Conservation (phyloP, 2,329 filamentous ascomycete species). For the Furcasterigmium sp. region DNA sequence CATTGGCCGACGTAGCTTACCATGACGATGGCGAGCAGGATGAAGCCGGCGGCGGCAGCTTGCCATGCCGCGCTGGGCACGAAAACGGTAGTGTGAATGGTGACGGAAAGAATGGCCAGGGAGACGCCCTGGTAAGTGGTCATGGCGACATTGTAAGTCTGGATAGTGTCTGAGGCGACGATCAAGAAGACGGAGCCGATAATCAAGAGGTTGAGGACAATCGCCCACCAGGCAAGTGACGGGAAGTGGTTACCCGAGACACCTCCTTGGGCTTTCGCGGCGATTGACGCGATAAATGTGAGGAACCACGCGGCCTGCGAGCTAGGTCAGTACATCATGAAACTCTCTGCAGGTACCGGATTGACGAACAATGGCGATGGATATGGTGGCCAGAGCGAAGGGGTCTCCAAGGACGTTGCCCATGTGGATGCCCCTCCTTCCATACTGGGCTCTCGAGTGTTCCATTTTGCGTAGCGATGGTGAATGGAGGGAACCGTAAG, state of each 20-base stretch:
- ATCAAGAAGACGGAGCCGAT: slow-evolving; percentile 77
- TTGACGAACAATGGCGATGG: slow-evolving; percentile 69
- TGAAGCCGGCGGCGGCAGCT: slow-evolving; percentile 87
- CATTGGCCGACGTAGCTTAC: no score
- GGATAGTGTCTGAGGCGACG: slow-evolving; percentile 75
- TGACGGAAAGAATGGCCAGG: slow-evolving; percentile 78
- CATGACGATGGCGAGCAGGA: slow-evolving; percentile 86
- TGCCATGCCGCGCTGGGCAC: slow-evolving; percentile 66
- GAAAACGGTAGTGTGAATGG: slow-evolving; percentile 84
- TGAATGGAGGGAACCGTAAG: slow-evolving; percentile 67
- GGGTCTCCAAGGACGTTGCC: slow-evolving; percentile 94
- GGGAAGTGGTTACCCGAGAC: slow-evolving; percentile 54
- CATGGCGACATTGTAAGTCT: slow-evolving; percentile 88
- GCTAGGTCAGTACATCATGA: slow-evolving; percentile 13
- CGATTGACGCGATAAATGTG: slow-evolving; percentile 79
- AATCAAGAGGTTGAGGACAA: slow-evolving; percentile 79
- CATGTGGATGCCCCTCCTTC: slow-evolving; percentile 59
- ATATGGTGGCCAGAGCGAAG: slow-evolving; percentile 90
- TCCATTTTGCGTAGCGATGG: slow-evolving; percentile 81
- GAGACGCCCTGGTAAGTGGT: slow-evolving; percentile 82
- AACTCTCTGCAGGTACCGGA: neutral
- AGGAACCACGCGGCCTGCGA: slow-evolving; percentile 89
- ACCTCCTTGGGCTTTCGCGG: slow-evolving; percentile 51
- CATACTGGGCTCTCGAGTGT: slow-evolving; percentile 52
- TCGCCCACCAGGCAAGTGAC: slow-evolving; percentile 88